Base-by-base conservation (phyloP, 768 basidiomycete species). In the Lepiota subincarnata region DNA sequence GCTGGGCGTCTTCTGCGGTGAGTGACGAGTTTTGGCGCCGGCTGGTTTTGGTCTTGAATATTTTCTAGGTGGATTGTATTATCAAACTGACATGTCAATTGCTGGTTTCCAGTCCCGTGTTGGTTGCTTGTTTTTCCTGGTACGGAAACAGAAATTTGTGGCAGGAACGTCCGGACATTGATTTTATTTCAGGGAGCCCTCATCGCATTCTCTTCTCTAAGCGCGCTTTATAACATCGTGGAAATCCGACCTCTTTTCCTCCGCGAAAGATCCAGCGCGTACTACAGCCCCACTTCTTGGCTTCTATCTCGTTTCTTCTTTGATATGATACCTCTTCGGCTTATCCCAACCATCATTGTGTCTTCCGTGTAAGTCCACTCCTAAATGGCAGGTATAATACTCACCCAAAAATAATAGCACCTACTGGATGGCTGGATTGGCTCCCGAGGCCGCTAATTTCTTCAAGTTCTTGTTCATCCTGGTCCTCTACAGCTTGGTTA, bases 361-460 rank as follows among this genome's bases (percentile, higher is more conserved):
- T 80, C 85, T 3, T 83, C 89, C 3, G 89, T 94, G 87, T 92
- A 59, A 63, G 88, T 69, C 12, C 16, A 35, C 45, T 3, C 31
- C 41, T 31, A 34, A 24, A 13, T 16, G 31, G 35, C n/a, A 41
- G 18, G 8, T 13, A 38, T 19, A 14, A 37, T 48, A 10, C 50
- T 57, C 6, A 42, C 37, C 36, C 50, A 12, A n/a, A n/a, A n/a
- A n/a, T 46, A 20, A 26, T 39, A 89, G 87, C 48, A 86, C 86
- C n/a, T 93, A 92, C 61, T 92, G 91, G 90, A 94, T 98, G 95
- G 92, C 92, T 2, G 94, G 95, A 11, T 80, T 98, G 3, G 79
- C 89, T 1, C 76, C 76, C 3, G 79, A 88, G 39, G 84, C 92
- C 1, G 80, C 84, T 0, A 77, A 87, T 64, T 98, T 87, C 77